Percentiles rank a stretch among this genome's conserved stretches.
Evolutionary conservation across 352 stramenopile genomes (phyloP).

Genomic region (Globisporangium megalacanthum): DNA sequence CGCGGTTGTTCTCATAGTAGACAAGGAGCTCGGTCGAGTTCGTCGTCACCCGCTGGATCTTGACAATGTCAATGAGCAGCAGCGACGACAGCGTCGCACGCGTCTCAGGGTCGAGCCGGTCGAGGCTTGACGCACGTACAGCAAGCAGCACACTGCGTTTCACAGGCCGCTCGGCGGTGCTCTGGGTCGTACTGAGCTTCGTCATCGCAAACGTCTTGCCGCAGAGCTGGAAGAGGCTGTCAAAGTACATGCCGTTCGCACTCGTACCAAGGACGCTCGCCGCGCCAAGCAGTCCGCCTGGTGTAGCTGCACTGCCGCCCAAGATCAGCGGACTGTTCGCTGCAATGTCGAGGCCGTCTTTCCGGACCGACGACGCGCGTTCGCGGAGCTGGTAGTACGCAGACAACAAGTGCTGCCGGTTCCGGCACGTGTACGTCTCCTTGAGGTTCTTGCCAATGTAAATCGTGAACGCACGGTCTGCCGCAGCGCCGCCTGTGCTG

Average conservation of each 20-base stretch:
- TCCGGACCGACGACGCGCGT: constrained; percentile 63
- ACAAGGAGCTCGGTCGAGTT: constrained; percentile 81
- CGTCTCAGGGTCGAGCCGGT: constrained; percentile 62
- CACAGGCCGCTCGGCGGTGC: constrained; percentile 55
- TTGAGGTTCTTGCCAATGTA: constrained; percentile 84
- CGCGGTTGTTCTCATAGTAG: constrained; percentile 84
- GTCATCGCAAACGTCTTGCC: constrained; percentile 83
- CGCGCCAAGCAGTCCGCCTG: constrained; percentile 14
- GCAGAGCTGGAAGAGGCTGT: constrained; percentile 82
- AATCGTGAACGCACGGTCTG: constrained; percentile 73
- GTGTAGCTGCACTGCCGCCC: constrained; percentile 13
- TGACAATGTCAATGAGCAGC: constrained; percentile 84
- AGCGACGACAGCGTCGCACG: constrained; percentile 74
- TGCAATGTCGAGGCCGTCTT: constrained; percentile 43
- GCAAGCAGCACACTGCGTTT: constrained; percentile 71
- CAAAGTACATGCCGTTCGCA: constrained; percentile 79
- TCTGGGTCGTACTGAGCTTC: constrained; percentile 79
- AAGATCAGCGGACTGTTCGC: constrained; percentile 36
- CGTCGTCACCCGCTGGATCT: constrained; percentile 80
- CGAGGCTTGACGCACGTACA: constrained; percentile 71
- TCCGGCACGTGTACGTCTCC: constrained; percentile 83
- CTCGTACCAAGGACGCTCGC: constrained; percentile 16
- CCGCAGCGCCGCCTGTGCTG: constrained; percentile 9
- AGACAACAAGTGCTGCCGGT: constrained; percentile 77
- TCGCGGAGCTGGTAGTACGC: constrained; percentile 84